A percentile compares a stretch with the other conserved stretches of the same genome.
Conservation (phyloP, 1,139 yeast species). For the Scheffersomyces illinoinensis region DNA sequence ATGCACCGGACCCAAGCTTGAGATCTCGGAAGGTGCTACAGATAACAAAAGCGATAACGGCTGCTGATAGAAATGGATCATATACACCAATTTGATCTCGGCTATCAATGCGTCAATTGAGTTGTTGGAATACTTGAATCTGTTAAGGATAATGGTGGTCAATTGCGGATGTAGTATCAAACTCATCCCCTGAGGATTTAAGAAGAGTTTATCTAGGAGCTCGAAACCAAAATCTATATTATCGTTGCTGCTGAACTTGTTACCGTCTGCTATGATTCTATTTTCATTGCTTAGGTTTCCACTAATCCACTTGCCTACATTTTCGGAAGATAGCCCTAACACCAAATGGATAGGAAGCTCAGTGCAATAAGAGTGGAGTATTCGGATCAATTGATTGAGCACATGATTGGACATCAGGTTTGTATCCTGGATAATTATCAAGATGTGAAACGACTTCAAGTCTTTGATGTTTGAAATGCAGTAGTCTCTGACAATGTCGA, state of each 20-base stretch:
- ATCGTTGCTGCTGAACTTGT: slow-evolving; percentile 45
- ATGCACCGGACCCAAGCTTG: slow-evolving; percentile 6
- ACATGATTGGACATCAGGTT: slow-evolving; percentile 57
- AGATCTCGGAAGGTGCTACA: not conserved
- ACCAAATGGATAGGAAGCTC: slow-evolving; percentile 47
- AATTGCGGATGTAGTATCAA: slow-evolving; percentile 25
- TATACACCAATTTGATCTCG: slow-evolving; percentile 59
- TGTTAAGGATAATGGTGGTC: slow-evolving; percentile 34
- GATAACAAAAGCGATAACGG: slow-evolving; percentile 52
- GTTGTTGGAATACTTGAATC: slow-evolving; percentile 45
- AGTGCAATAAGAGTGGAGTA: slow-evolving; percentile 40
- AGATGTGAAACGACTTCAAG: slow-evolving; percentile 23
- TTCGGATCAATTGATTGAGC: slow-evolving; percentile 48
- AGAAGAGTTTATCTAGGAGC: slow-evolving; percentile 36
- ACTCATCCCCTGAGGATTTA: slow-evolving; percentile 20
- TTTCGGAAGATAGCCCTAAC: slow-evolving; percentile 56
- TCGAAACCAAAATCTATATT: slow-evolving; percentile 41
- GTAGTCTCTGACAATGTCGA: slow-evolving; percentile 55
- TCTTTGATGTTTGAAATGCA: slow-evolving; percentile 16
- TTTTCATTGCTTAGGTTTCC: slow-evolving; percentile 32
- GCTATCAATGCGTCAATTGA: slow-evolving; percentile 55
- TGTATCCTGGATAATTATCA: slow-evolving; percentile 63
- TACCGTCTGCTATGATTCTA: slow-evolving; percentile 35
- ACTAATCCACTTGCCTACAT: slow-evolving; percentile 38
- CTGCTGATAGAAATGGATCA: slow-evolving; percentile 72